phyloP scores from a whole-genome alignment of 495 filamentous ascomycete species.

The Podospora sp. region DNA sequence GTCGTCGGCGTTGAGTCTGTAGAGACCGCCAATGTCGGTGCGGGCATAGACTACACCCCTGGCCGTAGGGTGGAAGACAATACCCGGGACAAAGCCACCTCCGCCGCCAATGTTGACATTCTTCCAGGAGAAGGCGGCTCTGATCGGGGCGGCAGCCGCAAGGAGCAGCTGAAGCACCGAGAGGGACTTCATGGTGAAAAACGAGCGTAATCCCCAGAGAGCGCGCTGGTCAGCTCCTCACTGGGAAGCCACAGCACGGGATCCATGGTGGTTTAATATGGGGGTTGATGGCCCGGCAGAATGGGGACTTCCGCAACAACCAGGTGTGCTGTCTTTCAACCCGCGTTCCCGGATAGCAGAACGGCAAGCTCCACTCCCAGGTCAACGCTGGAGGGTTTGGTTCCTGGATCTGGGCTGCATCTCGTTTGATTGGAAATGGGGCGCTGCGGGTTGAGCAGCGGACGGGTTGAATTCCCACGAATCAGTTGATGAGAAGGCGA shows the following conservation, averaged over 20 bases:
- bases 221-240: not conserved
- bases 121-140: constrained; percentile 48
- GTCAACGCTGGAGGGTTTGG: not conserved
- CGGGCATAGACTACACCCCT: constrained; percentile 63
- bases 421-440: not conserved
- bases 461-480: constrained; percentile 25
- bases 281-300: not conserved
- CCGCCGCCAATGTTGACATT: constrained; percentile 56
- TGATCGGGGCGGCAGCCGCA: constrained; percentile 31
- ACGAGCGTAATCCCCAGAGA: not conserved
- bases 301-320: not conserved
- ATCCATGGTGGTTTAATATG: not conserved
- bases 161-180: constrained; percentile 40
- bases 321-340: not conserved
- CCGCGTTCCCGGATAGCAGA: constrained; percentile 6
- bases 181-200: constrained; percentile 37
- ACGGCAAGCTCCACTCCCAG: constrained; percentile 2
- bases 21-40: constrained; percentile 65
- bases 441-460: not conserved
- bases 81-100: constrained; percentile 62
- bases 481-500: constrained; percentile 15
- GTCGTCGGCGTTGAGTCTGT: constrained; percentile 56
- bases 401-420: constrained; percentile 21
- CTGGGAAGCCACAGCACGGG: not conserved
- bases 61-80: constrained; percentile 59